Evolutionary conservation across 1,284 basidiomycete genomes (phyloP).

Genomic region (Tausonia pullulans): DNA sequence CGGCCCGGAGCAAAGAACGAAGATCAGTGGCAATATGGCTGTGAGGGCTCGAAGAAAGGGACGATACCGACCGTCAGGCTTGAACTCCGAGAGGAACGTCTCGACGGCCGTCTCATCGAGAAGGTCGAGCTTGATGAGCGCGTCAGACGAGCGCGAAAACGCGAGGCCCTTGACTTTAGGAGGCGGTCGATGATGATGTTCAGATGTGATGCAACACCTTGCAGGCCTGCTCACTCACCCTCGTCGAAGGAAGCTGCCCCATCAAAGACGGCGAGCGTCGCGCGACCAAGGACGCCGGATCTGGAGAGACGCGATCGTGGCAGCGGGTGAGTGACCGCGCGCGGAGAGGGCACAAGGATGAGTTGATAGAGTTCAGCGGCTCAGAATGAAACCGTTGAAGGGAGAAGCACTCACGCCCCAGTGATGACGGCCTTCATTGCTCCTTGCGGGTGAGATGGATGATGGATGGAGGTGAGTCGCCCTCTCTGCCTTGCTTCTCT

Average conservation of each 20-base stretch:
- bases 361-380: background rate
- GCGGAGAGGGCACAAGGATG: background rate
- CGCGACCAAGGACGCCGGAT: slow-evolving; percentile 10
- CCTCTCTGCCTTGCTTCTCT: too few species aligned
- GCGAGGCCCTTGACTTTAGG: slow-evolving; percentile 36
- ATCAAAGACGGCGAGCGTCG: slow-evolving; percentile 4
- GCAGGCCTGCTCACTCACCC: background rate
- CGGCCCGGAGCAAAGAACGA: background rate
- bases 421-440: slow-evolving; percentile 17
- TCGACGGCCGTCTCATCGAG: slow-evolving; percentile 34
- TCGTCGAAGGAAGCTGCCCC: too few species aligned
- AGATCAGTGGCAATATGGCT: background rate
- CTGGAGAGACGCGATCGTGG: too few species aligned
- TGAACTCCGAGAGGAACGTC: slow-evolving; percentile 29
- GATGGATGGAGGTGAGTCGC: too few species aligned
- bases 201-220: background rate
- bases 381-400: background rate
- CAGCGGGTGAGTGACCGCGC: too few species aligned
- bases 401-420: background rate
- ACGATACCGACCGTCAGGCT: slow-evolving; percentile 29
- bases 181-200: background rate
- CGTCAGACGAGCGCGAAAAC: slow-evolving; percentile 30
- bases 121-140: slow-evolving; percentile 37
- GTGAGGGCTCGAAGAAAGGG: background rate
- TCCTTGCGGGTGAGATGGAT: too few species aligned